Conservation (phyloP, 305 asterid species). For the Fraxinus baroniana region DNA sequence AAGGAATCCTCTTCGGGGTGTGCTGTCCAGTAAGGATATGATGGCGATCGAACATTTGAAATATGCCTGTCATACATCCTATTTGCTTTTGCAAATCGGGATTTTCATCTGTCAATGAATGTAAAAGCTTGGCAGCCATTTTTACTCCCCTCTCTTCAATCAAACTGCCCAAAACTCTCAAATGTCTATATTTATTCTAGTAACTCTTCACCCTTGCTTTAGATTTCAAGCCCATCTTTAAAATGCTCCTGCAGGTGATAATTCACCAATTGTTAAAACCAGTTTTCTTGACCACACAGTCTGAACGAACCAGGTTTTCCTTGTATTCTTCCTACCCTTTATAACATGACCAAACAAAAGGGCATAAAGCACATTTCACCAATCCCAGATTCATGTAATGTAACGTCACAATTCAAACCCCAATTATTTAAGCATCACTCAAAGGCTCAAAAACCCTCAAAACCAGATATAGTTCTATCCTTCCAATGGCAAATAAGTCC, state of each 20-base stretch:
- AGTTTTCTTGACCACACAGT: not conserved
- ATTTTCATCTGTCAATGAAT: slow-evolving; percentile 70
- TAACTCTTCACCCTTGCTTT: slow-evolving; percentile 3
- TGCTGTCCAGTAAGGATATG: slow-evolving; percentile 53
- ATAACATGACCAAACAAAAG: slow-evolving; percentile 7
- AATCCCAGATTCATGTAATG: not conserved
- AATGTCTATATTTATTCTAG: not conserved
- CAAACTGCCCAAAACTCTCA: slow-evolving; percentile 11
- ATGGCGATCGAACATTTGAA: slow-evolving; percentile 82
- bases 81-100: slow-evolving; percentile 83
- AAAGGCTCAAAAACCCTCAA: not conserved
- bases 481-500: not conserved
- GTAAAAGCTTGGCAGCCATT: slow-evolving; percentile 84
- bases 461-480: slow-evolving; percentile 8
- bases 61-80: slow-evolving; percentile 90
- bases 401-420: slow-evolving; percentile 20
- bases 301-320: not conserved
- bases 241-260: slow-evolving; percentile 6
- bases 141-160: slow-evolving; percentile 20
- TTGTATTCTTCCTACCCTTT: slow-evolving; percentile 5
- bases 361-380: slow-evolving; percentile 3
- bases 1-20: slow-evolving; percentile 38
- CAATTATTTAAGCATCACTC: not conserved
- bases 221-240: slow-evolving; percentile 8
- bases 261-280: slow-evolving; percentile 12